A percentile compares a stretch with the other conserved stretches of the same genome.
Evolutionary conservation across 2,329 filamentous ascomycete genomes (phyloP).

Genomic region (Pezicula radicicola): DNA sequence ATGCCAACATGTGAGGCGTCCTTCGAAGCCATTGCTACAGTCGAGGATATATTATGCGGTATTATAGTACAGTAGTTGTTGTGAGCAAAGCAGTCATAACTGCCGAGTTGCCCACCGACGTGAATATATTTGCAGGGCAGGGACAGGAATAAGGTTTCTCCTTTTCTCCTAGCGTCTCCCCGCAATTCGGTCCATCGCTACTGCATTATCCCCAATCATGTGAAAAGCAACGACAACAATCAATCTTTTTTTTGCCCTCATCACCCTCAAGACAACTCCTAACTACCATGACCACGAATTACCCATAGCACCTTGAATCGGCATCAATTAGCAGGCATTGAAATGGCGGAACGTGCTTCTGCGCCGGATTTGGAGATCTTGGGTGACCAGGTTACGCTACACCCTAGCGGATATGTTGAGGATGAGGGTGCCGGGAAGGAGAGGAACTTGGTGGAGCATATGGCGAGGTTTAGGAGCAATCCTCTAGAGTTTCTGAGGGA

Average conservation of each 20-base stretch:
- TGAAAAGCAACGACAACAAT: background rate
- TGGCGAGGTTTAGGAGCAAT: conserved; percentile 78
- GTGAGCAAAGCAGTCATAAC: no score
- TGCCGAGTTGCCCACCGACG: no score
- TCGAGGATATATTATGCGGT: background rate
- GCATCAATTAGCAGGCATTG: conserved; percentile 2
- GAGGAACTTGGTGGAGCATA: conserved; percentile 73
- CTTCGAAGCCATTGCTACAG: conserved; percentile 1
- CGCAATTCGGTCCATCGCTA: no score
- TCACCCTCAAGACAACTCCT: background rate
- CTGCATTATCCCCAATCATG: background rate
- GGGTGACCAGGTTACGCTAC: conserved; percentile 70
- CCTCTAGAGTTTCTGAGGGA: conserved; percentile 82
- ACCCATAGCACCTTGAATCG: background rate
- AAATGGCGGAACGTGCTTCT: conserved; percentile 38
- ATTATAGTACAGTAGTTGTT: background rate
- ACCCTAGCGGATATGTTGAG: conserved; percentile 67
- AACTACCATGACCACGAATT: background rate
- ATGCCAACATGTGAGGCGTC: conserved; percentile 38
- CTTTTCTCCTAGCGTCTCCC: background rate
- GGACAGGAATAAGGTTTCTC: background rate
- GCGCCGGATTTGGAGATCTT: conserved; percentile 77
- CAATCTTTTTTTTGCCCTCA: background rate
- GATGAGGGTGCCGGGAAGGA: conserved; percentile 55
- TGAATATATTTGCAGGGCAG: background rate